Evolutionary conservation across 2,329 filamentous ascomycete genomes (phyloP).

Genomic region (Bertia moriformis): DNA sequence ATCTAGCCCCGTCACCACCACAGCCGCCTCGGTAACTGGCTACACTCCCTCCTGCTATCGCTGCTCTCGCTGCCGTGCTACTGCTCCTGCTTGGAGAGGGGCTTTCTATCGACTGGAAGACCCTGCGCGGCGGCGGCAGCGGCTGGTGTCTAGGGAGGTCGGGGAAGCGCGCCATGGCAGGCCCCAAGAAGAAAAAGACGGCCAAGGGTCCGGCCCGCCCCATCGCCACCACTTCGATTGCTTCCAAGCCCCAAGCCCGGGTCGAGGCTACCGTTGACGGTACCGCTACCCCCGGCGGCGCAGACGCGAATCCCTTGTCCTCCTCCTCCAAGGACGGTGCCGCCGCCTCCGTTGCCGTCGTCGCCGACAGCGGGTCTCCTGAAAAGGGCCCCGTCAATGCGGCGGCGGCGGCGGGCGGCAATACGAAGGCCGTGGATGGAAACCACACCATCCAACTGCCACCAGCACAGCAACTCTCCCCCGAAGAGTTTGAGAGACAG

Average conservation of each 20-base stretch:
- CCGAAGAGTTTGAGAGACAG: conserved; percentile 81
- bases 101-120: too few species aligned
- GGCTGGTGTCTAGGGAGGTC: too few species aligned
- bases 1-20: too few species aligned
- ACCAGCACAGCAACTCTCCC: too few species aligned
- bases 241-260: conserved; percentile 68
- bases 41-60: too few species aligned
- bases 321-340: conserved; percentile 4
- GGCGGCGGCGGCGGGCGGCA: conserved; percentile 6
- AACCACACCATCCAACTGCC: conserved; percentile 8
- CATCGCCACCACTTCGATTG: conserved; percentile 84
- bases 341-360: conserved; percentile 2
- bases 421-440: conserved; percentile 2
- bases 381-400: conserved; percentile 8
- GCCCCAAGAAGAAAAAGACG: conserved; percentile 70
- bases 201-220: conserved; percentile 82
- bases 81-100: too few species aligned
- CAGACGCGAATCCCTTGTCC: conserved; percentile 6
- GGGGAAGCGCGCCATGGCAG: conserved; percentile 48
- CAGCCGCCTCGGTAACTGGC: too few species aligned
- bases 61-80: too few species aligned
- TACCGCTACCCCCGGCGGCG: too few species aligned
- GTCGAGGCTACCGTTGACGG: conserved; percentile 42
- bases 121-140: too few species aligned
- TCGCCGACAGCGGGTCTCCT: conserved; percentile 1